These are phyloP conservation scores for Dryas octopetala DNA, from an alignment of 306 rosid species.

Conservation along the genomic window DNA sequence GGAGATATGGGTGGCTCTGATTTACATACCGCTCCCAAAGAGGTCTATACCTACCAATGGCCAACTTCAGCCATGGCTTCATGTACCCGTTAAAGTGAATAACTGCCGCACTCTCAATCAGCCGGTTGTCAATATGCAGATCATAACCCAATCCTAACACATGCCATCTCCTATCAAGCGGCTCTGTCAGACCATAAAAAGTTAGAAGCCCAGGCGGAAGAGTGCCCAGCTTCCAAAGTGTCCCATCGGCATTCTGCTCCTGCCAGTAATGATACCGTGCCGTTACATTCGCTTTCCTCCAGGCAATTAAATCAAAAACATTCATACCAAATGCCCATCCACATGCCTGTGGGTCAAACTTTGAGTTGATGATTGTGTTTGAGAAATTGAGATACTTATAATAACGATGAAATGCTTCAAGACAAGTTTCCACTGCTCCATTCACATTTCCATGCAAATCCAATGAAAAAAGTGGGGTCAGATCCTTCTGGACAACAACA, in stretches of 20 bases:
- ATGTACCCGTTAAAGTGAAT: constrained; percentile 91
- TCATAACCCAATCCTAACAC: constrained; percentile 96
- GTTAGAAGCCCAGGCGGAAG: constrained; percentile 92
- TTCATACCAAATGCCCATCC: constrained; percentile 99
- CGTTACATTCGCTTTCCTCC: constrained; percentile 90
- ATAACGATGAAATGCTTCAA: constrained; percentile 90
- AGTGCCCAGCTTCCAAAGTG: constrained; percentile 92
- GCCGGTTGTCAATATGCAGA: constrained; percentile 77
- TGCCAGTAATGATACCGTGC: constrained; percentile 90
- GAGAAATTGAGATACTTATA: constrained; percentile 97
- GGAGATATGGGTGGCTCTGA: constrained; percentile 74
- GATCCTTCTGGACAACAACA: constrained; percentile 94
- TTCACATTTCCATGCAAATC: constrained; percentile 96
- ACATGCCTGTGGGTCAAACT: constrained; percentile 94
- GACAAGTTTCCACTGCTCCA: constrained; percentile 99
- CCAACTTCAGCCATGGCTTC: constrained; percentile 99
- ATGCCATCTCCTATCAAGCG: constrained; percentile 99
- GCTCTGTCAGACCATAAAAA: constrained; percentile 94
- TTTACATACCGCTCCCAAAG: constrained; percentile 88
- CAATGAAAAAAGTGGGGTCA: constrained; percentile 88
- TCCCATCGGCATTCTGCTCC: constrained; percentile 76
- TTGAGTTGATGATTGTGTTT: constrained; percentile 76
- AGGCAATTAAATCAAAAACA: constrained; percentile 82
- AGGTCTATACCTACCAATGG: constrained; percentile 78
- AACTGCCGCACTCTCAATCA: constrained; percentile 91